Percentiles rank a stretch among this genome's conserved stretches.
Conservation (phyloP, 352 stramenopile genomes). For the Globisporangium cylindrosporum region DNA sequence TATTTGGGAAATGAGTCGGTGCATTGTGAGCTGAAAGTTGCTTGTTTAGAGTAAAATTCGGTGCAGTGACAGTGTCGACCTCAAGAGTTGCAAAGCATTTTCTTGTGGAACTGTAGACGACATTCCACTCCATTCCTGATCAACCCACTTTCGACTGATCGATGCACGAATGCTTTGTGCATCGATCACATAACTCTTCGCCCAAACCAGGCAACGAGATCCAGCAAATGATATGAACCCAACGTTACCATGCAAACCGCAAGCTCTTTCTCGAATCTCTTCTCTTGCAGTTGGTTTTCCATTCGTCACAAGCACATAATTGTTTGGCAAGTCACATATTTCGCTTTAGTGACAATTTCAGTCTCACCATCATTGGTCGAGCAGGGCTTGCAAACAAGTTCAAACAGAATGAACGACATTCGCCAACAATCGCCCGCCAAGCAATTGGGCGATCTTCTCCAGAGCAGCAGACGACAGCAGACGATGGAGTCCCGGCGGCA, state of each 20-base stretch:
- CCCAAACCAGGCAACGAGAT: background rate
- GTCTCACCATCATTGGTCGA: background rate
- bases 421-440: background rate
- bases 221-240: background rate
- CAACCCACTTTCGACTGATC: background rate
- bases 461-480: background rate
- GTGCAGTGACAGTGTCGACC: background rate
- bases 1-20: background rate
- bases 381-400: background rate
- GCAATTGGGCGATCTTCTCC: background rate
- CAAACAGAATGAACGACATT: background rate
- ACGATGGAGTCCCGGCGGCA: conserved; percentile 14
- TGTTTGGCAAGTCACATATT: background rate
- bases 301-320: background rate
- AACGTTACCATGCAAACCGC: background rate
- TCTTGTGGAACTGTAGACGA: background rate
- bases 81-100: background rate
- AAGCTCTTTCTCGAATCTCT: background rate
- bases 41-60: background rate
- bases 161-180: background rate
- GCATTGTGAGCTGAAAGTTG: background rate
- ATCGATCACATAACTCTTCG: background rate
- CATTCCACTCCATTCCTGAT: background rate
- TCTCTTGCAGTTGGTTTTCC: background rate
- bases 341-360: background rate